Evolutionary conservation across 2,329 filamentous ascomycete species (phyloP), one percentile per base, ranked within the genome.

Genomic region (Colletotrichum neosansevieriae): DNA sequence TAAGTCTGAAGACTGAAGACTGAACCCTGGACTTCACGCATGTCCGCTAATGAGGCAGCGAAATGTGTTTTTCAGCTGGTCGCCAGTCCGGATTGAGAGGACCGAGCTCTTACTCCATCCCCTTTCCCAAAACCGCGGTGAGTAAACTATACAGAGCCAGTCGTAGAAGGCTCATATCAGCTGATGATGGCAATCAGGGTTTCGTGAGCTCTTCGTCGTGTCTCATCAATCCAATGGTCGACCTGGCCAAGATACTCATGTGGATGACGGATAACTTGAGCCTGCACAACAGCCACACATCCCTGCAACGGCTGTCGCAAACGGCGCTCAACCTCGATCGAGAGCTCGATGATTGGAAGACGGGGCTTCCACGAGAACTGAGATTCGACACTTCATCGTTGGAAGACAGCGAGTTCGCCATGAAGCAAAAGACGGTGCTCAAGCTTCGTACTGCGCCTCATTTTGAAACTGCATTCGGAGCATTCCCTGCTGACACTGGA

Each of bases 251-350:
- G 58, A 69, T 69, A 3, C 51, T 69, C 6, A 69, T 69, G 57
- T 67, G 63, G 63, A 69, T 69, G 66, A 69, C 66, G 47, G 66
- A 69, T 56, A 69, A 69, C 40, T 17, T 65, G 2, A 65, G 61
- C 17, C 32, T 66, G 0, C 66, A 69, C 24, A 65, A 50, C n/a
- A 69, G 54, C 49, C 66, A 69, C 42, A 60, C 47, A 6, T 65
- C 66, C 3, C 29, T 69, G 24, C 61, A 65, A 12, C 40, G 66
- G 24, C 40, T 69, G 3, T 69, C 66, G 11, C 66, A 69, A 21
- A 69, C 61, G 2, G 66, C 66, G 1, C 21, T 69, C 7, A 60
- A 50, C 15, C 40, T 69, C 2, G 61, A 69, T 10, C 34, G 61
- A 4, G 66, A 69, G 11, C 47, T 69, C 0, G 61, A 69, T 3